Conservation (phyloP, 106 monocot species). For the Hemerocallis citrina region DNA sequence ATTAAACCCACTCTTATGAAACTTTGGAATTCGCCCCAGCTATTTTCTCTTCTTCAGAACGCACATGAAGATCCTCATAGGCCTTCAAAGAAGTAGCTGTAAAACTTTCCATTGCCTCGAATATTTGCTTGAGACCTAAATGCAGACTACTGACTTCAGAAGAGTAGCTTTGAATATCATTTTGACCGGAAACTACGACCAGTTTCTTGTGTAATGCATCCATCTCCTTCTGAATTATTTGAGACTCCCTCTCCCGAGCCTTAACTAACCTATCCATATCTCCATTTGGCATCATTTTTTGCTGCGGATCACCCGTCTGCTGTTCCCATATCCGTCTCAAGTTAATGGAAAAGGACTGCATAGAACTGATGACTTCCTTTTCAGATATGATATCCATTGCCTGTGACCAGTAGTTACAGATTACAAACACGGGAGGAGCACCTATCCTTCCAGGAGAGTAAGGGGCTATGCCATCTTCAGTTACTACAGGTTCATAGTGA, state of each 20-base stretch:
- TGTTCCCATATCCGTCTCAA: conserved; percentile 54
- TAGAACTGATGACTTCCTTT: conserved; percentile 47
- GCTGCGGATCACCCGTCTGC: conserved; percentile 22
- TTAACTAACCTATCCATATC: conserved; percentile 43
- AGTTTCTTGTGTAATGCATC: conserved; percentile 50
- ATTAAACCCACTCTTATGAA: neutral
- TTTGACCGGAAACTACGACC: conserved; percentile 16
- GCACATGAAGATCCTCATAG: conserved; percentile 38
- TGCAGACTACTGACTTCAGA: conserved; percentile 36
- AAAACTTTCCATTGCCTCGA: conserved; percentile 56
- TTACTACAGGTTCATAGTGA: conserved; percentile 48
- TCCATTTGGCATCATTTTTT: conserved; percentile 23
- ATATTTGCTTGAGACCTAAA: conserved; percentile 25
- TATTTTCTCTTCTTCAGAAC: conserved; percentile 38
- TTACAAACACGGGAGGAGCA: conserved; percentile 80
- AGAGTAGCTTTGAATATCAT: neutral
- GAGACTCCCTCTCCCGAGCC: conserved; percentile 34
- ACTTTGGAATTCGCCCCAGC: conserved; percentile 15
- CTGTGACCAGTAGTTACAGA: conserved; percentile 79
- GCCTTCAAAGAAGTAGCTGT: conserved; percentile 22
- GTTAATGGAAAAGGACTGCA: conserved; percentile 42
- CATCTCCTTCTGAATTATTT: conserved; percentile 47
- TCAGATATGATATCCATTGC: conserved; percentile 60
- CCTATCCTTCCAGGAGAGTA: conserved; percentile 89
- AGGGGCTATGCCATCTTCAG: conserved; percentile 48